Conservation (phyloP, 2,329 filamentous ascomycete genomes). For the Fusarium sp. region DNA sequence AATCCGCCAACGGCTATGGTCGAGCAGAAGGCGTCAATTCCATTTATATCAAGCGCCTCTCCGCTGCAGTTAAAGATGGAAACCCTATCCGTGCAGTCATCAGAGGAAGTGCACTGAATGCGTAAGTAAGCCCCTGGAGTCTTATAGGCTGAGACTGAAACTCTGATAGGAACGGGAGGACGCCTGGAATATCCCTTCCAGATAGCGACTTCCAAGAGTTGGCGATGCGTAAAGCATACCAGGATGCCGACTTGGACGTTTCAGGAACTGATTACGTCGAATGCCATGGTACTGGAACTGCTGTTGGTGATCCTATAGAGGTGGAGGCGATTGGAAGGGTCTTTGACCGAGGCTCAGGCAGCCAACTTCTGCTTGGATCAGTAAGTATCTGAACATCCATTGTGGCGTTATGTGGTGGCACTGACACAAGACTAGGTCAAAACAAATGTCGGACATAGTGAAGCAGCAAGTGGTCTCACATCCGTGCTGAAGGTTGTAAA, state of each 20-base stretch:
- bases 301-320: neutral
- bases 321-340: neutral
- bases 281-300: neutral
- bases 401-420: accelerated
- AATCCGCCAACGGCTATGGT: neutral
- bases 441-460: neutral
- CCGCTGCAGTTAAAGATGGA: neutral
- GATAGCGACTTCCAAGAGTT: neutral
- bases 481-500: neutral
- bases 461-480: neutral
- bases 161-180: neutral
- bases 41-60: neutral
- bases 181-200: neutral
- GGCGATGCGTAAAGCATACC: neutral
- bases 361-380: neutral
- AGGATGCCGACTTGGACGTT: neutral
- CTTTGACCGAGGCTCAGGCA: neutral
- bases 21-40: neutral
- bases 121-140: neutral
- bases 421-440: neutral
- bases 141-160: accelerated
- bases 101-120: neutral
- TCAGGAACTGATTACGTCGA: neutral
- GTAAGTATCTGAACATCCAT: neutral
- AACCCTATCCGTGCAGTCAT: neutral